Base-by-base conservation (phyloP, 176 grass and related monocot species). In the Oropetium thomaeum region DNA sequence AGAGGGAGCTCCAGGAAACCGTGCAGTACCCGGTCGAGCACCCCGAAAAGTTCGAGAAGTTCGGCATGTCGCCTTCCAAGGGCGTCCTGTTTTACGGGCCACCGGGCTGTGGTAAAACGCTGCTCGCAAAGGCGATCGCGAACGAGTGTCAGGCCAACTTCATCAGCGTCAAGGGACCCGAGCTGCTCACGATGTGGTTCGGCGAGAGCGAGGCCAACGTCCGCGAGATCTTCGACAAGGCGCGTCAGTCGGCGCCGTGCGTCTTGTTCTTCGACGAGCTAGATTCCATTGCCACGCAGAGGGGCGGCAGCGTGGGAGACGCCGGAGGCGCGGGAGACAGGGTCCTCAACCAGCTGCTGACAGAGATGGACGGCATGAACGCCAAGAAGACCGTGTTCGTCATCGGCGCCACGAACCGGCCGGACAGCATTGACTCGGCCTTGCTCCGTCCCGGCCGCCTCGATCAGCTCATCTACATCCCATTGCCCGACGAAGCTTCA, bases 71-170 rank as follows among this genome's bases (percentile, higher is more conserved):
- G 0, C 86, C 86, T 8, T 92, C 90, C 7, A 86, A 86, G 25
- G 86, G 90, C 10, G 90, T 92, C 68, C 74, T 92, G 5, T 92
- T 92, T 75, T 87, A 93, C 45, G 87, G 84, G 1, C 81, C 87
- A 16, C 90, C 81, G 4, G 87, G 84, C 1, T 93, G 90, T 49
- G 87, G 87, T 17, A 90, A 93, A 70, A 90, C 81, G 3, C 29
- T 93, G 60, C 41, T 93, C 23, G 90, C 87, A 0, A 90, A 93
- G 83, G 87, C 87, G 0, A 93, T 89, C 54, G 84, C 90, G 0
- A 93, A 89, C 28, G 90, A 93, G 49, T 93, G 90, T 52, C 84
- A 93, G 38, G 90, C 90, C 43, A 93, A 89, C 44, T 89, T 93
- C 44, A 87, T 93, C 59, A 89, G 90, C 27, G 42, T 93, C 12